Evolutionary conservation across 768 basidiomycete species (phyloP).

Genomic region (Leccinum subtestaceum): DNA sequence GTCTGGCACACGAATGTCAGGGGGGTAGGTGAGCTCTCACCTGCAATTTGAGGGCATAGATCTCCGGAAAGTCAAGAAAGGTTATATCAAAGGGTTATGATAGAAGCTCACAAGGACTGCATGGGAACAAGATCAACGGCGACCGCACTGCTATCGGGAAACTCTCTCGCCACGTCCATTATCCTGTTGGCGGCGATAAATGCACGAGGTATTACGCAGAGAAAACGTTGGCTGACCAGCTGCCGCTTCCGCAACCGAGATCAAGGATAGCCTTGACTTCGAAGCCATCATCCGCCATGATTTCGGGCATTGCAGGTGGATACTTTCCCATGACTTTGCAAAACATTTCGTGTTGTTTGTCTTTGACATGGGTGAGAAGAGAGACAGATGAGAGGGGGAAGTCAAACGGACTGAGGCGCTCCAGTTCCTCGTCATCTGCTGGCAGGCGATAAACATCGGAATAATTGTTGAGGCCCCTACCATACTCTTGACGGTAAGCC

Average conservation of each 20-base stretch:
- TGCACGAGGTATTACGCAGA: background rate
- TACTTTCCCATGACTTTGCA: slow-evolving; percentile 66
- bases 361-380: slow-evolving; percentile 36
- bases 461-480: slow-evolving; percentile 69
- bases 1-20: slow-evolving; percentile 4
- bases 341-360: slow-evolving; percentile 67
- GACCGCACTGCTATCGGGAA: slow-evolving; percentile 63
- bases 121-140: slow-evolving; percentile 81
- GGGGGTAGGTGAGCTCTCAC: slow-evolving; percentile 33
- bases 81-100: slow-evolving; percentile 11
- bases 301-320: slow-evolving; percentile 50
- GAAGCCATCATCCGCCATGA: slow-evolving; percentile 59
- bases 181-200: slow-evolving; percentile 51
- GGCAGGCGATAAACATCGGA: slow-evolving; percentile 78
- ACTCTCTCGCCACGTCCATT: slow-evolving; percentile 69
- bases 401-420: slow-evolving; percentile 54
- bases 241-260: slow-evolving; percentile 77
- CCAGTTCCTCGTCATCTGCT: slow-evolving; percentile 74
- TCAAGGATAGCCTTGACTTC: slow-evolving; percentile 66
- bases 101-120: slow-evolving; percentile 57
- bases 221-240: slow-evolving; percentile 48
- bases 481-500: slow-evolving; percentile 63
- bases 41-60: slow-evolving; percentile 70
- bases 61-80: slow-evolving; percentile 35
- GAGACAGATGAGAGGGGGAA: slow-evolving; percentile 1